Base-by-base conservation (phyloP, 208 protist genomes). In the Crithidia bombi region DNA sequence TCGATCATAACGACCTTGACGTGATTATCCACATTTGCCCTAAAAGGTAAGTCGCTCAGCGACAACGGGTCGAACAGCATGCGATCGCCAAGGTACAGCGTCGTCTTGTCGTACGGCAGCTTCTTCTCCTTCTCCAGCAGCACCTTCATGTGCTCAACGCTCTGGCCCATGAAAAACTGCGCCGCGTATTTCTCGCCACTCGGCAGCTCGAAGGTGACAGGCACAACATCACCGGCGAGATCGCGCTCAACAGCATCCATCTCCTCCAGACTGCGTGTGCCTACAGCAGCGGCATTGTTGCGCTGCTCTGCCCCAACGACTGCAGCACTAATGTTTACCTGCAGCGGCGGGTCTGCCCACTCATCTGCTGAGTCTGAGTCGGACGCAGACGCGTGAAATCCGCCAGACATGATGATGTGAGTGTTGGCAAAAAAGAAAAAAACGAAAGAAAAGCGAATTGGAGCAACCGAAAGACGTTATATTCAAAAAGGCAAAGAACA, bases 151-250 rank as follows among this genome's bases (percentile, higher is more conserved):
- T 82, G 80, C 67, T 88, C 85, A 5, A 96, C 69, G 28, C 78
- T 94, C 67, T 96, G 87, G 12, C 91, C 88, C 85, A 92, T 93
- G 67, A 82, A 89, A 58, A 89, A 91, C 17, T 46, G 65, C 14
- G 73, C 62, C 55, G 63, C 46, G 46, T 84, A 35, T 30, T 26
- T 78, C 26, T 51, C 36, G 14, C 78, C 82, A 43, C 65, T 46
- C 4, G 86, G 89, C 15, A 94, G 62, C 51, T 67, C 32, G 65
- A 92, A 92, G 23, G 73, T 55, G 21, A 88, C 73, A 25, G 62
- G 23, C 5, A 89, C 81, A 23, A 65, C 19, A 4, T 77, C 87
- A 6, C 90, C 90, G 0, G 84, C 83, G 7, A 93, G 61, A 49
- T 92, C 90, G 12, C 79, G 79, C 80, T 95, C 90, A 12, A 82